phyloP scores from a whole-genome alignment of 2,329 filamentous ascomycete genomes.

The Raffaelea arxii region DNA sequence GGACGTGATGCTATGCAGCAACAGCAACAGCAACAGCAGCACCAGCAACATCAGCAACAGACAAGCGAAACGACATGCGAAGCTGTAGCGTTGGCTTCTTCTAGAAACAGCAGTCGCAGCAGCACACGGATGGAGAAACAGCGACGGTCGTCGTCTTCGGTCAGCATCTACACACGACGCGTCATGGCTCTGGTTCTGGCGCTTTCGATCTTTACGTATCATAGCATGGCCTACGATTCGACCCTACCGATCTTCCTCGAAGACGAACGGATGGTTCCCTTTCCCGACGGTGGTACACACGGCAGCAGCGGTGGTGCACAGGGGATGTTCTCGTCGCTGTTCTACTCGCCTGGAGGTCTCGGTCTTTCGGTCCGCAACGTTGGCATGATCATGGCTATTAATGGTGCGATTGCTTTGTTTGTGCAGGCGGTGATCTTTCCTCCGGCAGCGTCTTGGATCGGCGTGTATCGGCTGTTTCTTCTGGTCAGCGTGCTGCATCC shows the following conservation, averaged over 20 bases:
- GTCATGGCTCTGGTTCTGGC: conserved; percentile 72
- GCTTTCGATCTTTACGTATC: conserved; percentile 84
- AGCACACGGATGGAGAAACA: conserved; percentile 4
- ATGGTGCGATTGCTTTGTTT: conserved; percentile 58
- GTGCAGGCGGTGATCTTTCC: conserved; percentile 65
- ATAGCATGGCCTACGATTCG: conserved; percentile 92
- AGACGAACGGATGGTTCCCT: conserved; percentile 46
- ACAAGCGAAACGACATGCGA: neutral
- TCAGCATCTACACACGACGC: conserved; percentile 43
- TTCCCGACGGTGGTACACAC: conserved; percentile 20
- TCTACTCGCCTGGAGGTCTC: conserved; percentile 52
- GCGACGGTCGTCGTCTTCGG: neutral
- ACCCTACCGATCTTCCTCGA: conserved; percentile 89
- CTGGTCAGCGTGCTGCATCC: conserved; percentile 51
- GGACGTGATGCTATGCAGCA: conserved; percentile 27
- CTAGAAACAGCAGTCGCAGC: conserved; percentile 13
- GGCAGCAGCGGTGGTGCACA: conserved; percentile 7
- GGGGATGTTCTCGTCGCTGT: conserved; percentile 22
- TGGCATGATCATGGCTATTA: conserved; percentile 43
- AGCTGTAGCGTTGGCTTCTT: neutral
- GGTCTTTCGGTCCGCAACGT: conserved; percentile 54
- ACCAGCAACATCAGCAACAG: conserved; percentile 15
- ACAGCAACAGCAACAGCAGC: conserved; percentile 1
- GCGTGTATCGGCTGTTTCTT: conserved; percentile 51
- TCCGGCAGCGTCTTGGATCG: conserved; percentile 45